Percentiles rank a stretch among this genome's conserved stretches.
These are phyloP conservation scores for Penicillium coprophilum DNA, from an alignment of 495 filamentous ascomycete species.

Conservation along the genomic window DNA sequence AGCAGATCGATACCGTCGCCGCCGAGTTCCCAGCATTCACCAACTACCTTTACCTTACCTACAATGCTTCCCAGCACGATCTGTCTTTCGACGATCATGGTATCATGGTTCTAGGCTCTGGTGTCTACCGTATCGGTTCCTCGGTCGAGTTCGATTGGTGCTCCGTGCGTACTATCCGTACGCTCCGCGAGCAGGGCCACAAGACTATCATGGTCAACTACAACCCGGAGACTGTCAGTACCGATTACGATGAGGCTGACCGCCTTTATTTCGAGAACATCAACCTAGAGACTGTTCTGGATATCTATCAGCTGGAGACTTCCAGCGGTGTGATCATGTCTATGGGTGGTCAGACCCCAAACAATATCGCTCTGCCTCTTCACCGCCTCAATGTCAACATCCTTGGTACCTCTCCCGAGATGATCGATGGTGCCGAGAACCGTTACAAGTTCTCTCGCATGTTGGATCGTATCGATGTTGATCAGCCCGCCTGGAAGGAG, in stretches of 20 bases:
- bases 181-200: conserved; percentile 79
- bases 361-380: conserved; percentile 93
- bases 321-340: conserved; percentile 92
- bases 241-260: conserved; percentile 96
- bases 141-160: conserved; percentile 99
- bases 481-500: conserved; percentile 98
- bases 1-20: conserved; percentile 98
- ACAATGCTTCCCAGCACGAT: conserved; percentile 88
- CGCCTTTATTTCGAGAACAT: conserved; percentile 97
- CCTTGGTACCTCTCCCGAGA: conserved; percentile 92
- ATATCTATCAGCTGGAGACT: conserved; percentile 89
- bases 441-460: conserved; percentile 99
- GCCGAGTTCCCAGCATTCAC: conserved; percentile 94
- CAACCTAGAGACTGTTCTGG: conserved; percentile 87
- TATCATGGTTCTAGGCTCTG: conserved; percentile 94
- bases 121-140: conserved; percentile 96
- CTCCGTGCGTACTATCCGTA: conserved; percentile 93
- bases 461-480: conserved; percentile 88
- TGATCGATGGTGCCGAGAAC: conserved; percentile 98
- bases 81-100: conserved; percentile 82
- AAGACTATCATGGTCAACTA: conserved; percentile 99
- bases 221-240: conserved; percentile 92
- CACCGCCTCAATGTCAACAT: conserved; percentile 88
- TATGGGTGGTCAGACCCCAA: conserved; percentile 97
- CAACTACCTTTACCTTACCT: conserved; percentile 96